These are phyloP conservation scores for Hirsutella thompsonii DNA, from an alignment of 2,329 filamentous ascomycete genomes.

Conservation along the genomic window DNA sequence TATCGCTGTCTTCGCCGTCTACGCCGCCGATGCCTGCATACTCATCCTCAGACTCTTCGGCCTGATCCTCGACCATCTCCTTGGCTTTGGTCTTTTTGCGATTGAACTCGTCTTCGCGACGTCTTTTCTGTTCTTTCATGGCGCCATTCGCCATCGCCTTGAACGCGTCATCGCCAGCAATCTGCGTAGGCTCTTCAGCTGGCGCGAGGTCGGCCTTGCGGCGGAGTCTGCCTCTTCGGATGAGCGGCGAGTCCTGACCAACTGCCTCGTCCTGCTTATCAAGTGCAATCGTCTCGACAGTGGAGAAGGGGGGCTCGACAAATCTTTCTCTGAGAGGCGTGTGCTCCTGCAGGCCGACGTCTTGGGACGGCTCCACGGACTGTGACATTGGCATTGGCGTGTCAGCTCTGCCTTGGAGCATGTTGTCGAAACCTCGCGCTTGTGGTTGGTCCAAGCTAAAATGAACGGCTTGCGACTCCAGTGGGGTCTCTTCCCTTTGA, in stretches of 20 bases:
- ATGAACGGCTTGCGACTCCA: conserved; percentile 30
- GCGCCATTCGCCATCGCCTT: conserved; percentile 56
- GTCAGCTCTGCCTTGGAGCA: conserved; percentile 29
- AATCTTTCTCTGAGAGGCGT: conserved; percentile 61
- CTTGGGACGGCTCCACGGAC: conserved; percentile 66
- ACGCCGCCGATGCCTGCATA: conserved; percentile 87
- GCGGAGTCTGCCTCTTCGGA: conserved; percentile 43
- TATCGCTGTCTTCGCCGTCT: conserved; percentile 76
- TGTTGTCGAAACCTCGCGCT: conserved; percentile 42
- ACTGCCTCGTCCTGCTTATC: conserved; percentile 24
- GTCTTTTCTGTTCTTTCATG: conserved; percentile 39
- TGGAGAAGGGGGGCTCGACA: conserved; percentile 50
- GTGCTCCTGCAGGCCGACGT: conserved; percentile 60
- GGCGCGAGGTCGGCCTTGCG: conserved; percentile 22
- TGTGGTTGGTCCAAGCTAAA: conserved; percentile 50
- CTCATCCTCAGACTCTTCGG: conserved; percentile 95
- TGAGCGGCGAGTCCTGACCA: conserved; percentile 50
- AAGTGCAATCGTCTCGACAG: conserved; percentile 53
- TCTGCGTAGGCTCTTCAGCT: neutral
- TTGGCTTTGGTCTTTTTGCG: conserved; percentile 80
- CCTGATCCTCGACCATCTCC: conserved; percentile 82
- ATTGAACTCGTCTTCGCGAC: conserved; percentile 48
- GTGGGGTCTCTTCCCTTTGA: conserved; percentile 22
- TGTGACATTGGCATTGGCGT: conserved; percentile 60
- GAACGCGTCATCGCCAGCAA: conserved; percentile 39